A percentile compares a stretch with the other conserved stretches of the same genome.
Evolutionary conservation across 2,329 filamentous ascomycete species (phyloP).

Genomic region (Sporothrix globosa): DNA sequence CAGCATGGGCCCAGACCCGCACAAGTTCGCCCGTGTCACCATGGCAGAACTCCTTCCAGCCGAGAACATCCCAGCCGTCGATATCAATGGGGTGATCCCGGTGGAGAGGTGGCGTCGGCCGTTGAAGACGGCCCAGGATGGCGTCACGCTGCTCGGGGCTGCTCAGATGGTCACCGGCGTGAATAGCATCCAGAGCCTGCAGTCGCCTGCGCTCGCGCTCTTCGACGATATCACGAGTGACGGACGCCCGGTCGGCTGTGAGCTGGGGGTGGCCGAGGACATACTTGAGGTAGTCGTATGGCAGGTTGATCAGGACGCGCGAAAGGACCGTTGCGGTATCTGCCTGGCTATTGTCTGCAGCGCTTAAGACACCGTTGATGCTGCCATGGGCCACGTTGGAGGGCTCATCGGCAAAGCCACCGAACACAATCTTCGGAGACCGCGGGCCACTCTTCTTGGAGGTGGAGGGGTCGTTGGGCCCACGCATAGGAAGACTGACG

Average conservation of each 20-base stretch:
- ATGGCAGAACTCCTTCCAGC: conserved; percentile 34
- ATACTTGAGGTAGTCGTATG: conserved; percentile 67
- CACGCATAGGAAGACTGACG: conserved; percentile 32
- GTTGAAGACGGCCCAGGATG: conserved; percentile 32
- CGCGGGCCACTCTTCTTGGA: conserved; percentile 5
- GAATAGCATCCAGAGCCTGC: conserved; percentile 47
- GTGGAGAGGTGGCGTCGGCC: conserved; percentile 24
- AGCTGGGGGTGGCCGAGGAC: conserved; percentile 65
- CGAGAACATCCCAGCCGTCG: conserved; percentile 36
- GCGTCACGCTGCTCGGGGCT: conserved; percentile 26
- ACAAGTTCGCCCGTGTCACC: conserved; percentile 23
- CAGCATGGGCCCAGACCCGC: conserved; percentile 31
- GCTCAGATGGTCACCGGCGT: neutral
- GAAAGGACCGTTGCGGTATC: conserved; percentile 57
- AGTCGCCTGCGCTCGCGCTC: conserved; percentile 62
- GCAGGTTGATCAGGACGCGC: conserved; percentile 69
- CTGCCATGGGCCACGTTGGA: neutral
- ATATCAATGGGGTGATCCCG: conserved; percentile 28
- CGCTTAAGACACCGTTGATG: conserved; percentile 16
- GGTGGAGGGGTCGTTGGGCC: neutral
- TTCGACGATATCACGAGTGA: conserved; percentile 50
- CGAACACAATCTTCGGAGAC: conserved; percentile 63
- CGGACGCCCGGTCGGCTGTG: conserved; percentile 36
- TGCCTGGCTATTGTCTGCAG: conserved; percentile 18
- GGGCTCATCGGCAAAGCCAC: conserved; percentile 56